Evolutionary conservation across 1,139 yeast genomes (phyloP), one percentile per base, ranked within the genome.

Genomic region (Saccharomyces hybrid): DNA sequence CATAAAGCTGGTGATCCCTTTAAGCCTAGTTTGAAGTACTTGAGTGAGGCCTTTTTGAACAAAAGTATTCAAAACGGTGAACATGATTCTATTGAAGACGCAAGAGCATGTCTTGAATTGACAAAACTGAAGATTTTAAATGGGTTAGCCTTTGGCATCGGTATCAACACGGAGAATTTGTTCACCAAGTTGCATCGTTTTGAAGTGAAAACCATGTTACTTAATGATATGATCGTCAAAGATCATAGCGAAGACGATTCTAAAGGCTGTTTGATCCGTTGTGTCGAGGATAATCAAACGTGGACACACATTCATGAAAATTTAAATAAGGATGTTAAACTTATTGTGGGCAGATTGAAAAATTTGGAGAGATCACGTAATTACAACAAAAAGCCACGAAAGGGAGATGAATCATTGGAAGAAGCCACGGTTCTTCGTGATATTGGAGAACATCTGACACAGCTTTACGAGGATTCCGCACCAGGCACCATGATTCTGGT

Each of bases 81-180:
- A 2, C 99, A 93, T 70, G 88, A 93, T 49, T 85, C 97, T 0
- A 77, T 85, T 1, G 96, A 89, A 66, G 99, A 93, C 67, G 88
- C 96, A 6, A 69, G 69, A 41, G 84, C 96, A 0, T 88, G 96
- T 64, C 73, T 91, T 63, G 91, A 88, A 56, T 75, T 93, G 51
- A 81, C 88, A 0, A 82, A 87, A 61, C 62, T 82, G 58, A 90
- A 91, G 64, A 72, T 90, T 11, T 67, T 74, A 3, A 80, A 83
- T 55, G 97, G 97, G 0, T 68, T 71, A 5, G 71, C 77, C 4
- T 86, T 79, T 69, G 98, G 98, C 0, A 69, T 73, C 31, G 75
- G 76, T 54, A 61, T 76, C 49, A 71, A 74, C 56, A 80, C 76
- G n/a, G 73, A 75, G 59, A 68, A 73, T 32, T 61, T 77, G 6